These are phyloP conservation scores for Geotrichum fermentans DNA, from an alignment of 1,139 yeast genomes.

Conservation along the genomic window DNA sequence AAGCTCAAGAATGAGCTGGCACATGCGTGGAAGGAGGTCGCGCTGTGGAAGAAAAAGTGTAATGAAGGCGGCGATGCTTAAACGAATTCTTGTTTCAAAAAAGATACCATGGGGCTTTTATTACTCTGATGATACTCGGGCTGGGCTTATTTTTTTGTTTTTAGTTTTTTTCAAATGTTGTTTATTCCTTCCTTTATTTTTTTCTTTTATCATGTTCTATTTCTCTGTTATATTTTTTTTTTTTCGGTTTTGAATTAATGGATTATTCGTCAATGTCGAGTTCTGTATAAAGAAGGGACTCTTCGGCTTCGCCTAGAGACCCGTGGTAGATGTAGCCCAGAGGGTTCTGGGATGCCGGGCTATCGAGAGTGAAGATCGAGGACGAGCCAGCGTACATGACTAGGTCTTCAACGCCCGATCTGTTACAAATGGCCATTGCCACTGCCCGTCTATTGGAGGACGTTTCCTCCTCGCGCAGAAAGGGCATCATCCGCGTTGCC, in stretches of 20 bases:
- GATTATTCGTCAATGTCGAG: slow-evolving; percentile 18
- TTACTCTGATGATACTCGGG: too few relatives aligned
- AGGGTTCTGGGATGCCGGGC: slow-evolving; percentile 1
- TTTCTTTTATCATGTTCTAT: background rate
- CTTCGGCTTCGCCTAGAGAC: slow-evolving; percentile 27
- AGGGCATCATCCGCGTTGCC: slow-evolving; percentile 67
- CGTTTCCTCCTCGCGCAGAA: slow-evolving; percentile 37
- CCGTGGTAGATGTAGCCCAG: slow-evolving; percentile 24
- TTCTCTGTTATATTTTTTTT: background rate
- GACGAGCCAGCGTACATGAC: slow-evolving; percentile 73
- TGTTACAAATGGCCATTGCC: slow-evolving; percentile 54
- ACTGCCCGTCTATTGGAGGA: slow-evolving; percentile 28
- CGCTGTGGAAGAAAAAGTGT: slow-evolving; percentile 58
- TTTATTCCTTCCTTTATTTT: background rate
- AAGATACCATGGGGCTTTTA: background rate
- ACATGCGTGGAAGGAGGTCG: slow-evolving; percentile 89
- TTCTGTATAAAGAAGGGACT: slow-evolving; percentile 25
- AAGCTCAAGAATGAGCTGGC: slow-evolving; percentile 75
- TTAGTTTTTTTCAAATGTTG: background rate
- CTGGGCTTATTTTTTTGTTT: background rate
- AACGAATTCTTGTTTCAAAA: background rate
- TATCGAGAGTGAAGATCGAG: slow-evolving; percentile 23
- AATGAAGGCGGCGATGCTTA: background rate
- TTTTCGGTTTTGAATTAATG: too few relatives aligned
- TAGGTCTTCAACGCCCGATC: slow-evolving; percentile 69